phyloP scores from a whole-genome alignment of 345 rosid species.

The Lagerstroemia speciosa region DNA sequence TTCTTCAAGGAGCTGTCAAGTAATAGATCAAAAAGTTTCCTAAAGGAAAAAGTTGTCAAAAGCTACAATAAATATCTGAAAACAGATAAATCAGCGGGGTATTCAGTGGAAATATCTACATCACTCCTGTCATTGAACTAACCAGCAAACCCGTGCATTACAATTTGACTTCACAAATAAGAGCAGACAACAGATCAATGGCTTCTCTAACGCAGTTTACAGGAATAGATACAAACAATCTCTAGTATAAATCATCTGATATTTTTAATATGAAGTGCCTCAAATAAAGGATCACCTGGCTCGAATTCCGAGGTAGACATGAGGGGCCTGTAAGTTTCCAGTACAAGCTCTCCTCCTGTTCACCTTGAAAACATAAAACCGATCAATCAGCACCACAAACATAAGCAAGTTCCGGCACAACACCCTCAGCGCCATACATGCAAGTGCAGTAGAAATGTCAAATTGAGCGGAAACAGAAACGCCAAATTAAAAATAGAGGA shows the following conservation, averaged over 20 bases:
- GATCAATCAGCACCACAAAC: conserved; percentile 2
- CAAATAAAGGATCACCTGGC: conserved; percentile 43
- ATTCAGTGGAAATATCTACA: background rate
- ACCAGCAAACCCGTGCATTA: background rate
- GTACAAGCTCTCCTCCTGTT: conserved; percentile 66
- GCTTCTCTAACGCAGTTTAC: background rate
- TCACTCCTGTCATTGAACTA: background rate
- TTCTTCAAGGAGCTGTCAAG: no score
- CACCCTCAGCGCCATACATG: background rate
- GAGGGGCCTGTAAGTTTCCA: conserved; percentile 93
- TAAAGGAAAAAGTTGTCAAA: no score
- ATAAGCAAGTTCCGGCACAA: conserved; percentile 4
- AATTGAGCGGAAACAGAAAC: background rate
- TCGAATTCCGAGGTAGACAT: conserved; percentile 73
- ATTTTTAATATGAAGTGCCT: background rate
- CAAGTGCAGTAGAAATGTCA: background rate
- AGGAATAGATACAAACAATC: background rate
- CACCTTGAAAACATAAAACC: conserved; percentile 60
- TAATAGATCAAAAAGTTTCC: no score
- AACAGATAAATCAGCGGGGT: background rate
- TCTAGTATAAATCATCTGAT: background rate
- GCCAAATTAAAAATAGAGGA: conserved; percentile 1
- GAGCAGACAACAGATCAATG: background rate
- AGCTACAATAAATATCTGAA: no score
- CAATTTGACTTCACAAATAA: background rate